phyloP scores from a whole-genome alignment of 257 asterid species.

The Solanum chiquidenum region DNA sequence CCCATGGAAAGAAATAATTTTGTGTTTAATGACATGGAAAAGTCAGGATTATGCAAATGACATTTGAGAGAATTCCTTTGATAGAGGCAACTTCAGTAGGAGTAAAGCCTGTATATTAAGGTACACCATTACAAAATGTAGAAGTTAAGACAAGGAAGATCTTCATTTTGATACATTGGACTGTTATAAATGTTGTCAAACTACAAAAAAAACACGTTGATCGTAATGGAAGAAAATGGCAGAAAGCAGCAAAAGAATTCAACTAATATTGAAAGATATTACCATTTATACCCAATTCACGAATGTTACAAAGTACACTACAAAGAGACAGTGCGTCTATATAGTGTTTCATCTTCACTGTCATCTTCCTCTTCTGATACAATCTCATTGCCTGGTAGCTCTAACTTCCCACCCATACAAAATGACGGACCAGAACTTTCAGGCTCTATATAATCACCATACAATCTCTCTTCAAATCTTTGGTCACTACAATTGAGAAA shows the following conservation, averaged over 20 bases:
- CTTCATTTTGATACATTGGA: neutral
- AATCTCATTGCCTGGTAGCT: slow-evolving; percentile 52
- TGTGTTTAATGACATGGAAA: neutral
- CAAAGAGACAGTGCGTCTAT: slow-evolving; percentile 74
- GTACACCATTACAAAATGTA: neutral
- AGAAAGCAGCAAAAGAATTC: neutral
- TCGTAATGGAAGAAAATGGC: neutral
- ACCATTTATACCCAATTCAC: neutral
- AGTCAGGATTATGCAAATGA: neutral
- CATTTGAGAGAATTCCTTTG: neutral
- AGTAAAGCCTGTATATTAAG: neutral
- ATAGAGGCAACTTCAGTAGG: neutral
- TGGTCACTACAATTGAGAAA: slow-evolving; percentile 89
- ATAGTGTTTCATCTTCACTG: slow-evolving; percentile 80
- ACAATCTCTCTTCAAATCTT: slow-evolving; percentile 81
- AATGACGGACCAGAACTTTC: slow-evolving; percentile 74
- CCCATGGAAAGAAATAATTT: neutral
- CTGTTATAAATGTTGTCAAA: neutral
- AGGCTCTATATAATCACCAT: slow-evolving; percentile 70
- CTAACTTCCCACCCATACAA: slow-evolving; percentile 76
- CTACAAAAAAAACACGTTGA: neutral
- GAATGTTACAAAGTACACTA: slow-evolving; percentile 13
- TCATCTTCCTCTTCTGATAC: slow-evolving; percentile 78
- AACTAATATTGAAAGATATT: neutral
- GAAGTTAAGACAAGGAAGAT: neutral